Percentiles rank a stretch among this genome's conserved stretches.
These are phyloP conservation scores for Cutaneotrichosporon sp. DNA, from an alignment of 1,284 basidiomycete genomes.

Conservation along the genomic window DNA sequence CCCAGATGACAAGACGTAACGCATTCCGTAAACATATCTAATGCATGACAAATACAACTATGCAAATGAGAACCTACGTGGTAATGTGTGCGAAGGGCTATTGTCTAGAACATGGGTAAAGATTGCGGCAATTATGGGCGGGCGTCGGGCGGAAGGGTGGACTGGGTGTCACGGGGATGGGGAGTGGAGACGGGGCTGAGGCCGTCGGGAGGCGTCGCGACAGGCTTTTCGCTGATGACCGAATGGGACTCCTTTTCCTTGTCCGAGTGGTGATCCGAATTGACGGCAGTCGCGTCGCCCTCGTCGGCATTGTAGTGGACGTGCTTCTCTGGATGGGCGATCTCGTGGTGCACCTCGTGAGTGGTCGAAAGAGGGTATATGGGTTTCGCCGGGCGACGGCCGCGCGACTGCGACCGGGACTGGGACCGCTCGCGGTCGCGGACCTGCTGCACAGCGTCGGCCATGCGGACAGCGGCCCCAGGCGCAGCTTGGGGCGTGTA, in stretches of 20 bases:
- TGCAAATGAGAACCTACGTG: not conserved
- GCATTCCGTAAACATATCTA: not conserved
- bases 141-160: too few relatives aligned
- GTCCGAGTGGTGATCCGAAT: not conserved
- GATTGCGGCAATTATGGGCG: too few relatives aligned
- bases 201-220: too few relatives aligned
- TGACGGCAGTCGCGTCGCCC: not conserved
- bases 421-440: conserved; percentile 7
- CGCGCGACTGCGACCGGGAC: conserved; percentile 5
- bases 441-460: conserved; percentile 1
- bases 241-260: not conserved
- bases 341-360: not conserved
- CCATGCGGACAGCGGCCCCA: not conserved
- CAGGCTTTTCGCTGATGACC: not conserved
- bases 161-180: too few relatives aligned
- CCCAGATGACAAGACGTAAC: too few relatives aligned
- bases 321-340: conserved; percentile 1
- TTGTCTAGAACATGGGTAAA: too few relatives aligned
- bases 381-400: not conserved
- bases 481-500: conserved; percentile 5
- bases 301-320: not conserved
- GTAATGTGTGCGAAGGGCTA: not conserved
- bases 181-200: too few relatives aligned
- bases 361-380: not conserved
- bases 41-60: conserved; percentile 4